These are phyloP conservation scores for Chytriomyces hyalinus DNA, from an alignment of 192 early-diverging fungal genomes.

Conservation along the genomic window DNA sequence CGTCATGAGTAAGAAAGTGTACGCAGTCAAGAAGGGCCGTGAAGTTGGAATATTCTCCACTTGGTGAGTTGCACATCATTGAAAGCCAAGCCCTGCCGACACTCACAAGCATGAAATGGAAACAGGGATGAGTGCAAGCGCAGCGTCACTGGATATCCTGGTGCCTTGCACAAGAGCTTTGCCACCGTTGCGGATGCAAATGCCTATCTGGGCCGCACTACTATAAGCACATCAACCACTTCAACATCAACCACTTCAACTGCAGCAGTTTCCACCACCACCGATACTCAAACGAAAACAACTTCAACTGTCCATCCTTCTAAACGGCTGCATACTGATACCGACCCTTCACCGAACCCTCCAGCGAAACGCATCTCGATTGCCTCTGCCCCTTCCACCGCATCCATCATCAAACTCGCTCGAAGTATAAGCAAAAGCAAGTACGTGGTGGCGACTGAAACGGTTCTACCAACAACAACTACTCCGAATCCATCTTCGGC, in stretches of 20 bases:
- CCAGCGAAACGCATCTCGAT: too few species aligned
- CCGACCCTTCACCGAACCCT: not conserved
- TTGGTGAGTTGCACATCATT: not conserved
- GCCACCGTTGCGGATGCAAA: not conserved
- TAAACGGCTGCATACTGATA: not conserved
- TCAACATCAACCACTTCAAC: slow-evolving; percentile 2
- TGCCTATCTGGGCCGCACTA: slow-evolving; percentile 2
- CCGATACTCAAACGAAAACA: not conserved
- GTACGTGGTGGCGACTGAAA: too few species aligned
- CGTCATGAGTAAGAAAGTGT: not conserved
- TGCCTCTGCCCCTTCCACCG: too few species aligned
- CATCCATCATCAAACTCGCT: too few species aligned
- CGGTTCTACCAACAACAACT: too few species aligned
- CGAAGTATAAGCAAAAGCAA: too few species aligned
- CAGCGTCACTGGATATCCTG: not conserved
- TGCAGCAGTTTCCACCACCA: not conserved
- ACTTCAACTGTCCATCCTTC: not conserved
- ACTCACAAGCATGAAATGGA: not conserved
- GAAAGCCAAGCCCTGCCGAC: not conserved
- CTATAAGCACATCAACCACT: not conserved
- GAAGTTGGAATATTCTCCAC: not conserved
- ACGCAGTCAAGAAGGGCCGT: not conserved
- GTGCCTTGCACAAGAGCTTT: not conserved
- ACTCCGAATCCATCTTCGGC: too few species aligned
- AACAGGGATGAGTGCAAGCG: not conserved